These are phyloP conservation scores for Citrullus colocynthis DNA, from an alignment of 306 rosid species.

Conservation along the genomic window DNA sequence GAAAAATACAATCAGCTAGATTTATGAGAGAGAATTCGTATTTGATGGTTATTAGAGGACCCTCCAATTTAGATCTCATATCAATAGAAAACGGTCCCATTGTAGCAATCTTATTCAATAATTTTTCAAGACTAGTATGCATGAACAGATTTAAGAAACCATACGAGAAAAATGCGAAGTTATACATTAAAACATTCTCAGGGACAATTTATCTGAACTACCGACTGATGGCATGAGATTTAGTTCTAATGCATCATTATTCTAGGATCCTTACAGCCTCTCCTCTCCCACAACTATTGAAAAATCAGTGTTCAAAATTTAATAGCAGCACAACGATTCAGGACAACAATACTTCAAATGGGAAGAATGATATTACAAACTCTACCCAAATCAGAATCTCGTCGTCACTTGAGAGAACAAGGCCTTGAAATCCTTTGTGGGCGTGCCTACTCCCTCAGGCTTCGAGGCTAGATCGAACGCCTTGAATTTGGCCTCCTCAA, in stretches of 20 bases:
- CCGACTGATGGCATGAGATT: neutral
- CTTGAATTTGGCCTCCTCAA: slow-evolving; percentile 66
- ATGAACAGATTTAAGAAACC: neutral
- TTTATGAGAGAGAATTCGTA: too few species aligned
- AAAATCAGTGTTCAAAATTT: neutral
- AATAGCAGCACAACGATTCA: neutral
- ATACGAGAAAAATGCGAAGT: neutral
- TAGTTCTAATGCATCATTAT: neutral
- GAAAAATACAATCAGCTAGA: too few species aligned
- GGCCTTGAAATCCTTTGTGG: slow-evolving; percentile 83
- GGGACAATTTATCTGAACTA: neutral
- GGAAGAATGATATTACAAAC: neutral
- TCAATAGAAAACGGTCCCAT: too few species aligned
- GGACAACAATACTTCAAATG: neutral
- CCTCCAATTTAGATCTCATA: too few species aligned
- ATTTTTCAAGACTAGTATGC: too few species aligned
- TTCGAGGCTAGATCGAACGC: slow-evolving; percentile 84
- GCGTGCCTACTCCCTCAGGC: slow-evolving; percentile 66
- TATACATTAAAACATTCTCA: neutral
- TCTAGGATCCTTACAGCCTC: neutral
- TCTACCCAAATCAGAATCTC: slow-evolving; percentile 25
- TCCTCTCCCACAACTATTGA: neutral
- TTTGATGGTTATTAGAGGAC: too few species aligned
- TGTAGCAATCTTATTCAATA: too few species aligned
- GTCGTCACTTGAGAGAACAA: slow-evolving; percentile 58